These are phyloP conservation scores for Sisymbrium altissimum DNA, from an alignment of 345 rosid species.

Conservation along the genomic window DNA sequence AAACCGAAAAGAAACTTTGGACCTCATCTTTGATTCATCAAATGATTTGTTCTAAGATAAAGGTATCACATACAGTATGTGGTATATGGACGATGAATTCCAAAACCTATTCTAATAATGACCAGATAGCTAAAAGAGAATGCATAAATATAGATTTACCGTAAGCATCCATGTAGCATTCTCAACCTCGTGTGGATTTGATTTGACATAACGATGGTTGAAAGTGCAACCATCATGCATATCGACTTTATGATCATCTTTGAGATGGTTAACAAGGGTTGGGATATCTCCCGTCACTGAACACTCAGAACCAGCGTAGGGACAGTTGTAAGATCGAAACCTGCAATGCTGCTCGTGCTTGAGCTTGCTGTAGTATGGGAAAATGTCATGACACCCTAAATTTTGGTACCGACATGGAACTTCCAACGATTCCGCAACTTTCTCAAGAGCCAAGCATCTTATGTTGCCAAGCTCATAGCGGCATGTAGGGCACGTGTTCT, in stretches of 20 bases:
- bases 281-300: constrained; percentile 75
- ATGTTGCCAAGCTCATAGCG: constrained; percentile 84
- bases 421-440: constrained; percentile 77
- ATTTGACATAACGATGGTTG: constrained; percentile 84
- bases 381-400: constrained; percentile 71
- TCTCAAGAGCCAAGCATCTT: constrained; percentile 86
- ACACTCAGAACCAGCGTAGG: constrained; percentile 89
- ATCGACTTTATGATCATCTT: constrained; percentile 87
- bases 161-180: constrained; percentile 98
- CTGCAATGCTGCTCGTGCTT: constrained; percentile 76
- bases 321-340: constrained; percentile 73
- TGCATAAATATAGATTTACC: constrained; percentile 39
- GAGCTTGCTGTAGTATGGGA: constrained; percentile 75
- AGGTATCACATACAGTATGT: neutral
- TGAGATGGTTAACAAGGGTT: constrained; percentile 64
- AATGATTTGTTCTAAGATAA: neutral
- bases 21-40: neutral
- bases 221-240: constrained; percentile 85
- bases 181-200: constrained; percentile 84
- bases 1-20: neutral
- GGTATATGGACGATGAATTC: neutral
- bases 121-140: neutral
- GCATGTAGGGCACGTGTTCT: constrained; percentile 81
- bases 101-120: neutral
- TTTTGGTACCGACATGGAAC: constrained; percentile 74